A percentile compares a stretch with the other conserved stretches of the same genome.
These are phyloP conservation scores for Lichtheimia hyalospora DNA, from an alignment of 371 early-diverging fungal genomes.

Conservation along the genomic window DNA sequence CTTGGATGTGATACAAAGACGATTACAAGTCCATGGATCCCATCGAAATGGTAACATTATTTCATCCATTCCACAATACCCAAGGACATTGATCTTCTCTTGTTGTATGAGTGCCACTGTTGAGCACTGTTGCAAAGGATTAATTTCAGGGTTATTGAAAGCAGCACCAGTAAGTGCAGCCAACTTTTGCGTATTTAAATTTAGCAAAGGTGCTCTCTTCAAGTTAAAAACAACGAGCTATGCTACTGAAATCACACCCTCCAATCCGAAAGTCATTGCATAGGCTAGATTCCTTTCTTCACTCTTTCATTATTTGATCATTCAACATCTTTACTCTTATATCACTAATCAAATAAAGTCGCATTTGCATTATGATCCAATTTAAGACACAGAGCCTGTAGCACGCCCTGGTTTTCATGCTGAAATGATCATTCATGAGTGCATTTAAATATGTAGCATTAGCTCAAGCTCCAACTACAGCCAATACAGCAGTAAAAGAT, in stretches of 20 bases:
- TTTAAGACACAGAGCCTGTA: too few species aligned
- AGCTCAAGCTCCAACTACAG: constrained; percentile 25
- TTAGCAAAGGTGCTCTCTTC: not conserved
- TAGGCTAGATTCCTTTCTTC: too few species aligned
- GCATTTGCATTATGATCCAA: too few species aligned
- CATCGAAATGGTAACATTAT: constrained; percentile 43
- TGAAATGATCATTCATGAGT: constrained; percentile 11
- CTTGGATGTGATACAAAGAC: constrained; percentile 82
- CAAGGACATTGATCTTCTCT: constrained; percentile 21
- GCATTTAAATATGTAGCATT: constrained; percentile 23
- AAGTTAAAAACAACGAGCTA: not conserved
- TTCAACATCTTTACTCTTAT: too few species aligned
- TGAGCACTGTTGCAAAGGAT: not conserved
- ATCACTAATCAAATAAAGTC: too few species aligned
- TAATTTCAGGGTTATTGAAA: not conserved
- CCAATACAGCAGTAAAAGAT: constrained; percentile 19
- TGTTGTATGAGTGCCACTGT: not conserved
- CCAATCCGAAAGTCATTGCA: too few species aligned
- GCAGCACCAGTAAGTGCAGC: not conserved
- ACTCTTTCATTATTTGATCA: too few species aligned
- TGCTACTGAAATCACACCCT: too few species aligned
- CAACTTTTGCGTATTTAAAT: not conserved
- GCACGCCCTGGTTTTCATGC: too few species aligned
- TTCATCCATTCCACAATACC: constrained; percentile 50
- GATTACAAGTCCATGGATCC: constrained; percentile 80